Conservation (phyloP, 306 rosid genomes). For the Pyrus communis region DNA sequence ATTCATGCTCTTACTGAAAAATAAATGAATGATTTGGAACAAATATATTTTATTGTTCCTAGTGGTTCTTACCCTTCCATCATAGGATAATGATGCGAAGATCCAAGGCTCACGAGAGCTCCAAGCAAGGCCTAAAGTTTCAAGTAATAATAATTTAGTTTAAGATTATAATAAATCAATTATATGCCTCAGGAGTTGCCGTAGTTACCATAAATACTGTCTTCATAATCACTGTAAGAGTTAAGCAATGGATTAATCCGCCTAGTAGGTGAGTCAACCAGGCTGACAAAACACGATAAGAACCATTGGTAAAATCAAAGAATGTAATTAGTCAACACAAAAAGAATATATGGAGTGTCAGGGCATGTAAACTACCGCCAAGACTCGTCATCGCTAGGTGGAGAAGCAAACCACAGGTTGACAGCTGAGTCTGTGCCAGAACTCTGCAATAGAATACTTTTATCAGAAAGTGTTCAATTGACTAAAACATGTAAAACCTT, state of each 20-base stretch:
- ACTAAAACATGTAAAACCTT: background rate
- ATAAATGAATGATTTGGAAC: background rate
- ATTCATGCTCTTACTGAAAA: background rate
- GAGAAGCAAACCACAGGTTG: conserved; percentile 75
- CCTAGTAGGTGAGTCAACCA: conserved; percentile 41
- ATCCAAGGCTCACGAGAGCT: conserved; percentile 95
- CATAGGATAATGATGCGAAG: conserved; percentile 91
- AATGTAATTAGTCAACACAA: background rate
- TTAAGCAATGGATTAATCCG: conserved; percentile 61
- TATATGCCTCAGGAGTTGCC: background rate
- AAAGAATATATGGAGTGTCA: background rate
- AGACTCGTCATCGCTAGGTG: conserved; percentile 36
- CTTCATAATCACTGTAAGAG: conserved; percentile 90
- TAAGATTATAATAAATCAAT: background rate
- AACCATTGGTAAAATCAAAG: background rate
- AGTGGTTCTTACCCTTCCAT: conserved; percentile 80
- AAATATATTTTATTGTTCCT: background rate
- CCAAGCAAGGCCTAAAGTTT: conserved; percentile 78
- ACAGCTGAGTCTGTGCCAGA: conserved; percentile 90
- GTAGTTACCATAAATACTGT: conserved; percentile 76
- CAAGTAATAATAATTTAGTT: conserved; percentile 7
- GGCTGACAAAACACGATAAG: conserved; percentile 39
- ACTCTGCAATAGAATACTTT: conserved; percentile 55
- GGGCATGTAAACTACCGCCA: conserved; percentile 51
- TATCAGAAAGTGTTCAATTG: conserved; percentile 2